Evolutionary conservation across 1,139 yeast species (phyloP).

Genomic region (Pichia sp.): DNA sequence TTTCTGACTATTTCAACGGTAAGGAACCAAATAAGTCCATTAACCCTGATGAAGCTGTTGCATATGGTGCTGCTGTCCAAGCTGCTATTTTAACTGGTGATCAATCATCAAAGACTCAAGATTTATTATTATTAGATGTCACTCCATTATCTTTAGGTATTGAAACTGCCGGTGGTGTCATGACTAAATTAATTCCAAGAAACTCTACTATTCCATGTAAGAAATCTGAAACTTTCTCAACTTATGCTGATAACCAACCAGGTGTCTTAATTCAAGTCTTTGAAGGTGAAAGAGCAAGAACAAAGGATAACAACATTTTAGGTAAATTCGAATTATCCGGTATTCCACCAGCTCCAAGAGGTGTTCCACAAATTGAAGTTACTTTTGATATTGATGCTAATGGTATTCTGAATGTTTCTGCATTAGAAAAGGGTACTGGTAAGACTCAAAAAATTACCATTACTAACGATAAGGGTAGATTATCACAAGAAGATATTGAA

Average conservation of each 20-base stretch:
- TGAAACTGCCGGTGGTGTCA: constrained; percentile 98
- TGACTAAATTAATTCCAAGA: constrained; percentile 98
- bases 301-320: constrained; percentile 94
- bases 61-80: constrained; percentile 97
- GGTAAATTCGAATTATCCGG: constrained; percentile 98
- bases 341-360: constrained; percentile 98
- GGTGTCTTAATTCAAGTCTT: constrained; percentile 98
- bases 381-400: constrained; percentile 98
- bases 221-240: constrained; percentile 98
- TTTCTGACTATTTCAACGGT: constrained; percentile 78
- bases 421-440: constrained; percentile 97
- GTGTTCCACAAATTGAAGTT: constrained; percentile 98
- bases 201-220: constrained; percentile 98
- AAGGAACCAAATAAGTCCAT: constrained; percentile 86
- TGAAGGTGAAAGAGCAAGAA: constrained; percentile 99
- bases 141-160: constrained; percentile 98
- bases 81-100: constrained; percentile 97
- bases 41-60: constrained; percentile 98
- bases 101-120: constrained; percentile 93
- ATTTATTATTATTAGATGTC: constrained; percentile 92
- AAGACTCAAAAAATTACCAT: constrained; percentile 97
- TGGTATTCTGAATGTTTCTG: constrained; percentile 98
- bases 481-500: constrained; percentile 92
- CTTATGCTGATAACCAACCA: constrained; percentile 98
- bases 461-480: constrained; percentile 98